A percentile compares a stretch with the other conserved stretches of the same genome.
phyloP scores from a whole-genome alignment of 1,284 basidiomycete genomes.

The Trametes polyzona region DNA sequence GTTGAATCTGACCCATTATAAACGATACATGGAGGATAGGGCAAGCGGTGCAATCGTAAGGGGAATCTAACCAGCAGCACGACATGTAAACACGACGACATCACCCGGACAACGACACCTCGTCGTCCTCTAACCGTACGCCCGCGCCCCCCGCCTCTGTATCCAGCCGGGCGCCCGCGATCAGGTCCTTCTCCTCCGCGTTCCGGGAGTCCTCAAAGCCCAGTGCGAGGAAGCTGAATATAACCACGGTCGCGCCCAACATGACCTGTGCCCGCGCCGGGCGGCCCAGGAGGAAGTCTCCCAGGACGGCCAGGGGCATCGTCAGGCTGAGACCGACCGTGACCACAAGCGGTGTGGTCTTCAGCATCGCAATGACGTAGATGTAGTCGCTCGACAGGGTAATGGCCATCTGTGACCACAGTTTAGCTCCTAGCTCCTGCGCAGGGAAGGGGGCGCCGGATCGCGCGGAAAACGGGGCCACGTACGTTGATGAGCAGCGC shows the following conservation, averaged over 20 bases:
- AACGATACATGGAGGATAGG: not conserved
- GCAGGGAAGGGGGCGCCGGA: not conserved
- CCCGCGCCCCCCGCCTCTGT: constrained; percentile 23
- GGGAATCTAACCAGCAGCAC: too few relatives aligned
- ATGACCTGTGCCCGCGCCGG: constrained; percentile 60
- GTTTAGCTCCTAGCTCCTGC: too few relatives aligned
- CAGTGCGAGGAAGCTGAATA: constrained; percentile 68
- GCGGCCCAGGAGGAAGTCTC: constrained; percentile 73
- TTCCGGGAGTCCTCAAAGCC: constrained; percentile 60
- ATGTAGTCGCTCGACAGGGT: constrained; percentile 86
- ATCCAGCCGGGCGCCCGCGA: constrained; percentile 26
- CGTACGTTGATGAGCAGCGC: constrained; percentile 79
- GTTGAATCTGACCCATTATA: not conserved
- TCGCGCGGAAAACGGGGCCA: constrained; percentile 3
- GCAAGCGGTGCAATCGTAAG: too few relatives aligned
- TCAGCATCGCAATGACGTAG: constrained; percentile 93
- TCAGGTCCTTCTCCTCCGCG: constrained; percentile 32
- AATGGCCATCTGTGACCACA: constrained; percentile 71
- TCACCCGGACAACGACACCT: constrained; percentile 11
- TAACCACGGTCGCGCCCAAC: constrained; percentile 68
- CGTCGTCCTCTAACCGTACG: constrained; percentile 26
- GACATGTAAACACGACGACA: not conserved
- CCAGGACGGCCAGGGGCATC: constrained; percentile 86
- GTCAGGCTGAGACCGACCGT: constrained; percentile 96
- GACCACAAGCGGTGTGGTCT: constrained; percentile 92